Conservation (phyloP, 345 rosid species). For the Durio zibethinus region DNA sequence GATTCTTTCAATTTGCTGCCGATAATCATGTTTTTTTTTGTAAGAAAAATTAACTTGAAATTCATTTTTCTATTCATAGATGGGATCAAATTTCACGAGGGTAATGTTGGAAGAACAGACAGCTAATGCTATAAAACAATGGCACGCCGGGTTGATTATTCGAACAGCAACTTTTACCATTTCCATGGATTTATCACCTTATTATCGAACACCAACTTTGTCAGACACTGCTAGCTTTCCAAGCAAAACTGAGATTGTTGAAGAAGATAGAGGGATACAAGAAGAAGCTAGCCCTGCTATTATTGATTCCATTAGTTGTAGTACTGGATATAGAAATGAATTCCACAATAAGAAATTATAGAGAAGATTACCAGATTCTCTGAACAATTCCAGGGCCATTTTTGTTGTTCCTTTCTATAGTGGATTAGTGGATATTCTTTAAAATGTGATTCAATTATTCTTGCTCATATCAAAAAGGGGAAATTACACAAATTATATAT, state of each 20-base stretch:
- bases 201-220: not conserved
- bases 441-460: not conserved
- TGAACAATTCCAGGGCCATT: not conserved
- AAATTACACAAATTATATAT: no score
- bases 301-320: not conserved
- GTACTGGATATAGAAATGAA: not conserved
- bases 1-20: not conserved
- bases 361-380: not conserved
- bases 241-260: not conserved
- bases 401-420: not conserved
- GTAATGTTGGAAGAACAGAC: conserved; percentile 30
- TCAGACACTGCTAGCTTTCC: not conserved
- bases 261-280: not conserved
- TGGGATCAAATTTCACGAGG: conserved; percentile 50
- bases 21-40: not conserved
- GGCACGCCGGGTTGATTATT: conserved; percentile 28
- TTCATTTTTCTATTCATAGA: conserved; percentile 14
- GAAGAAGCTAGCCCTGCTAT: not conserved
- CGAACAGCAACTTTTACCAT: not conserved
- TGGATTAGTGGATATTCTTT: not conserved
- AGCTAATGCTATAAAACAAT: conserved; percentile 29
- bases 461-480: not conserved
- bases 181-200: not conserved
- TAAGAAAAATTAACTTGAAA: not conserved
- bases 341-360: not conserved